Evolutionary conservation across 169 alveolate genomes (phyloP), one percentile per base, ranked within the genome.

Genomic region (Cryptosporidium parvum): DNA sequence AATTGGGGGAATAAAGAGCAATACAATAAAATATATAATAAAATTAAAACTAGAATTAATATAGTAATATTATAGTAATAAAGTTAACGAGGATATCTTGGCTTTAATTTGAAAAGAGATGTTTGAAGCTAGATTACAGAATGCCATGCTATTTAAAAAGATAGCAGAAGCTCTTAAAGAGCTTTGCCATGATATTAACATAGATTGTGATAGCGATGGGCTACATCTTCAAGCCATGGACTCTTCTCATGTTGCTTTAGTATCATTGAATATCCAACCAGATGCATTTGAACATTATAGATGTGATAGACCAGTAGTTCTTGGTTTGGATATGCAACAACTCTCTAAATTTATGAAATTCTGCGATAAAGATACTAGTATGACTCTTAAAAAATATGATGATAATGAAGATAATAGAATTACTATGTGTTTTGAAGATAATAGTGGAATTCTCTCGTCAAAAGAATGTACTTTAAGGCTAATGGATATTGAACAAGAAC

Each of bases 171-270:
- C 98, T 14, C 72, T 96, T 53, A 93, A 94, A 69, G 97, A 95
- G 69, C 94, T 96, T 62, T 95, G 97, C 86, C 94, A 93, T 72
- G 98, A 96, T 85, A 96, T 96, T 42, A 96, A 95, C 85, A 92
- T 96, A 44, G 98, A 96, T 84, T 95, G 97, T 72, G 91, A 94
- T 42, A 95, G 94, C 48, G 96, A 95, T 29, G 98, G 98, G 29
- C 84, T 96, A 42, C 93, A 96, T 39, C 94, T 96, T 93, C 98
- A 96, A 91, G 97, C 98, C 8, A 96, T 96, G 98, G 98, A 96
- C 53, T 94, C 96, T 73, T 94, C 97, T 16, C 98, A 96, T 91
- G 96, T 96, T 39, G 94, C 98, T 35, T 84, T 96, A 61, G 96
- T 96, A 39, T 95, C 95, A 61, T 91, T 96, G 53, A 86, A 92